Conservation (phyloP, 2,329 filamentous ascomycete species). For the Intubia oerlemansii region DNA sequence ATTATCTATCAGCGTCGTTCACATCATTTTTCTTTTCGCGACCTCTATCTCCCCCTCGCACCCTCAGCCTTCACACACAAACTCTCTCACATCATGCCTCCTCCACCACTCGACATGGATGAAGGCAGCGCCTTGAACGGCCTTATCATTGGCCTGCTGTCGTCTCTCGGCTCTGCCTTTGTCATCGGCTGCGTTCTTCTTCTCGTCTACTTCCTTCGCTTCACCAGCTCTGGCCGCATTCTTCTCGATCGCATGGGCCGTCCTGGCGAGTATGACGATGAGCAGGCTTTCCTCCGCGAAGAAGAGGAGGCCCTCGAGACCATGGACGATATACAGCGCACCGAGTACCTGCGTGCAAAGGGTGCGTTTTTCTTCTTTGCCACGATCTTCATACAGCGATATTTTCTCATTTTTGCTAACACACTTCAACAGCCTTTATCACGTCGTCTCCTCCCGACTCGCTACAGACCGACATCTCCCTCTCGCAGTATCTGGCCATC, state of each 20-base stretch:
- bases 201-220: slow-evolving; percentile 83
- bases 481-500: slow-evolving; percentile 93
- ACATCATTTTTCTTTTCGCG: no score
- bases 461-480: slow-evolving; percentile 83
- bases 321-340: slow-evolving; percentile 84
- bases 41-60: no score
- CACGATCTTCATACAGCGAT: no score
- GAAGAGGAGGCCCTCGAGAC: slow-evolving; percentile 86
- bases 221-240: slow-evolving; percentile 72
- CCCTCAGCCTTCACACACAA: no score
- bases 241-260: slow-evolving; percentile 81
- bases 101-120: no score
- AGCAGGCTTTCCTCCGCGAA: slow-evolving; percentile 81
- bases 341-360: slow-evolving; percentile 87
- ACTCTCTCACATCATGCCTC: no score
- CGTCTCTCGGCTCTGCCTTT: slow-evolving; percentile 78
- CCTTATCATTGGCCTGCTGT: slow-evolving; percentile 85
- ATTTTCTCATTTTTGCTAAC: not conserved
- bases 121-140: slow-evolving; percentile 29
- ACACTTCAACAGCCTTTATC: slow-evolving; percentile 49
- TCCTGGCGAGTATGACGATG: slow-evolving; percentile 93
- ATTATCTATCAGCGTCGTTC: no score
- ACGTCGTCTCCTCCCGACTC: slow-evolving; percentile 91
- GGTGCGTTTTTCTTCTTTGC: slow-evolving; percentile 30
- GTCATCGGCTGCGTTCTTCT: slow-evolving; percentile 62